Percentiles rank a stretch among this genome's conserved stretches.
Conservation (phyloP, 805 yeast species). For the Wickerhamomyces pijperi region DNA sequence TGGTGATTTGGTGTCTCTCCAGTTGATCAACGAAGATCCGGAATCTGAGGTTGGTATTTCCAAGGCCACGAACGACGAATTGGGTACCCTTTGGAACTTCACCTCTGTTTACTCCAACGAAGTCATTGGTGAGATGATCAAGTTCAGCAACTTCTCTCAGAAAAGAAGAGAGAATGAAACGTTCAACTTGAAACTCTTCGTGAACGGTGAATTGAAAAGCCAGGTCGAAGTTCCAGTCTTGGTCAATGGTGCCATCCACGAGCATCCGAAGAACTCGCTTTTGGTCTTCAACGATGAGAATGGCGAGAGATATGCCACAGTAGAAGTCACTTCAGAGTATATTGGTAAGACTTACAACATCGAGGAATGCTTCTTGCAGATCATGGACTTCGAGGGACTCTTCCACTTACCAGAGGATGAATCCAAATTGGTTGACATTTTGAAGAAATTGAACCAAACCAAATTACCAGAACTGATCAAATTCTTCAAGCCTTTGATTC, state of each 20-base stretch:
- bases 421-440: constrained; percentile 32
- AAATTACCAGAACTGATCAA: constrained; percentile 45
- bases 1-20: constrained; percentile 24
- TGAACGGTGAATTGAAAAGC: constrained; percentile 55
- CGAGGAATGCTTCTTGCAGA: constrained; percentile 40
- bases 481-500: constrained; percentile 47
- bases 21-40: constrained; percentile 43
- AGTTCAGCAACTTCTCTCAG: constrained; percentile 43
- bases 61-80: constrained; percentile 56
- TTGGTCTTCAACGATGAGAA: constrained; percentile 28
- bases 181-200: constrained; percentile 42
- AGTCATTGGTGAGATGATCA: constrained; percentile 58
- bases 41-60: constrained; percentile 43
- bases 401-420: constrained; percentile 27
- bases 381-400: constrained; percentile 41
- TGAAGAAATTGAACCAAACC: constrained; percentile 40
- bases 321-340: constrained; percentile 50
- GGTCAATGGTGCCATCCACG: constrained; percentile 34
- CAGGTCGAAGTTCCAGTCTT: constrained; percentile 42
- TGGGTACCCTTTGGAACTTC: constrained; percentile 50
- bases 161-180: constrained; percentile 38
- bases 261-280: constrained; percentile 36
- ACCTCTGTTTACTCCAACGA: constrained; percentile 66
- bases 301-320: constrained; percentile 29
- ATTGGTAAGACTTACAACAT: constrained; percentile 59